Base-by-base conservation (phyloP, 176 grass and related monocot genomes). In the Aegilops bicornis region DNA sequence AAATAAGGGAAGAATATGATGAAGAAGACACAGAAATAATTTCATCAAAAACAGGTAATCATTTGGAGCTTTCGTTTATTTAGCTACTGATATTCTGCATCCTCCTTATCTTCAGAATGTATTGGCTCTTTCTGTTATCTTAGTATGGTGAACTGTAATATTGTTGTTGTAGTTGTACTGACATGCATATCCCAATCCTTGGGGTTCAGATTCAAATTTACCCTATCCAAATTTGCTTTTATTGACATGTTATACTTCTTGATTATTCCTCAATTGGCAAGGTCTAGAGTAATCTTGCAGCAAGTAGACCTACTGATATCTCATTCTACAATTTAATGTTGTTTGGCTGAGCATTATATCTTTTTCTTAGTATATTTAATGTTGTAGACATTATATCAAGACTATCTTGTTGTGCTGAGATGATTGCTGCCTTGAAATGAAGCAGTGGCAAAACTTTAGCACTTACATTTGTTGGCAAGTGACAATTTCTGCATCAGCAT, bases 1-100 rank as follows among this genome's bases (percentile, higher is more conserved):
- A 99, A 90, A 99, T 99, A 85, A 94, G 97, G 86, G 94, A 98
- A 85, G 97, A 96, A 66, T 99, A 93, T 68, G 82, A 90, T 45
- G 97, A 99, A 81, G 83, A 91, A 78, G 83, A 90, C 23, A 61
- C 43, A 40, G 84, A 94, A 75, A 83, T 78, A 13, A 65, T 77
- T 81, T 47, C 47, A 66, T 61, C 74, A 62, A 80, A 48, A 89
- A 79, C 79, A 82, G 94, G 90, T 92, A 85, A 66, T 10, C 77
- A 72, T 70, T 64, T 75, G 42, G 31, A 86, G 62, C 76, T 64
- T 71, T 62, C 6, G 80, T 52, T 80, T 83, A 78, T 35, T 83
- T 74, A 68, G 17, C 60, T 89, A 65, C 54, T 85, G 23, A 11
- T 78, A 61, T 25, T 83, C 2, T 80, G 35, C 58, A 40, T 62